Conservation (phyloP, 1,139 yeast genomes). For the Trichomonascaceae sp. region DNA sequence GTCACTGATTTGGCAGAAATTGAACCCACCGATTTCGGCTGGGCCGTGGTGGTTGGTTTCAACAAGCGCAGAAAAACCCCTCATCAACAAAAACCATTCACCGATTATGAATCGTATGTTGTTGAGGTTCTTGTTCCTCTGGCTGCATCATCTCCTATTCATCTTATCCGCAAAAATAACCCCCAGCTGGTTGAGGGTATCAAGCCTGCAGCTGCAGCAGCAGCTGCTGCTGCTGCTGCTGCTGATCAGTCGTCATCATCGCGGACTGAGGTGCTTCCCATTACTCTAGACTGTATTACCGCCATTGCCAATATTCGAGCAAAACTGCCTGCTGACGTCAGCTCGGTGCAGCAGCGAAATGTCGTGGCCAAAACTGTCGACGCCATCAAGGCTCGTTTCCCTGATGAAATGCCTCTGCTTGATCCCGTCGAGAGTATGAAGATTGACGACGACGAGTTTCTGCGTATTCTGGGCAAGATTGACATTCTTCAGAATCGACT, state of each 20-base stretch:
- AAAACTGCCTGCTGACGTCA: slow-evolving; percentile 68
- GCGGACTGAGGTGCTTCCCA: slow-evolving; percentile 68
- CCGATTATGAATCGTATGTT: slow-evolving; percentile 79
- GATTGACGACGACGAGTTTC: slow-evolving; percentile 69
- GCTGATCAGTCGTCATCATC: slow-evolving; percentile 43
- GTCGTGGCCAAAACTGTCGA: slow-evolving; percentile 64
- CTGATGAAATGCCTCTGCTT: slow-evolving; percentile 77
- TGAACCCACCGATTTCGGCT: slow-evolving; percentile 53
- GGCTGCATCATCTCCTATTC: slow-evolving; percentile 50
- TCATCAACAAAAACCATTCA: slow-evolving; percentile 21
- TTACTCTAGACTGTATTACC: slow-evolving; percentile 64
- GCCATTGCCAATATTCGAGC: slow-evolving; percentile 70
- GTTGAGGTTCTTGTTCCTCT: slow-evolving; percentile 62
- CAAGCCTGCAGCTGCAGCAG: no score
- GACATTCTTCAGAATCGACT: slow-evolving; percentile 71
- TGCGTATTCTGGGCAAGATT: slow-evolving; percentile 54
- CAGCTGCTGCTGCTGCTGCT: no score
- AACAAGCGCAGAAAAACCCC: slow-evolving; percentile 40
- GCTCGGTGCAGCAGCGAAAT: slow-evolving; percentile 54
- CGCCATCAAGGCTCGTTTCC: slow-evolving; percentile 71
- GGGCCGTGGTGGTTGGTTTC: slow-evolving; percentile 83
- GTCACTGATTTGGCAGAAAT: slow-evolving; percentile 8
- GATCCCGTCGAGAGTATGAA: slow-evolving; percentile 92
- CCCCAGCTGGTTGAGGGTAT: slow-evolving; percentile 81
- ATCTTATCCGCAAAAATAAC: slow-evolving; percentile 30